phyloP scores from a whole-genome alignment of 2,329 filamentous ascomycete genomes.

The Pestalotiopsis sp. region DNA sequence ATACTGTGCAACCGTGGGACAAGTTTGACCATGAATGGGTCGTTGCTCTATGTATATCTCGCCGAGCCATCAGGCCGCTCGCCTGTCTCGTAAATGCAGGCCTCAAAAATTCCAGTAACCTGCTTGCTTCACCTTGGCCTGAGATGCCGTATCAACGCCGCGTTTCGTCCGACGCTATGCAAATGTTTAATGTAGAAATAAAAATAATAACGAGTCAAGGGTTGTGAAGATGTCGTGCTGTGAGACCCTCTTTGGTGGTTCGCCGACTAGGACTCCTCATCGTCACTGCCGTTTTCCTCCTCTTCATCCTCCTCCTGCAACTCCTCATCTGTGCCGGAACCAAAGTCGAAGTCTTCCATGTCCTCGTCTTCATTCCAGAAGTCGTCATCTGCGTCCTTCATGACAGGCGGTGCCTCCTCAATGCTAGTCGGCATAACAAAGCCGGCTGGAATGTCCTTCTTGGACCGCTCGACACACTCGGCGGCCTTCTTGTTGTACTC shows the following conservation, averaged over 20 bases:
- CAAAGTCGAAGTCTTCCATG: constrained; percentile 75
- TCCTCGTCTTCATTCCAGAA: constrained; percentile 81
- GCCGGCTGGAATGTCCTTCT: constrained; percentile 75
- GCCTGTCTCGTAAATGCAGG: background rate
- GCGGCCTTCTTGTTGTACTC: constrained; percentile 71
- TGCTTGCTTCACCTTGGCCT: background rate
- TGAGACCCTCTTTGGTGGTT: no score
- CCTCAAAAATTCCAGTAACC: background rate
- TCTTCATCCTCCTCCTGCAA: constrained; percentile 60
- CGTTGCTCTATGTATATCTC: background rate
- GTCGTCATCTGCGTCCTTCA: constrained; percentile 71
- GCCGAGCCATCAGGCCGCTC: background rate
- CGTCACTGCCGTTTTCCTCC: constrained; percentile 59
- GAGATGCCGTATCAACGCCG: constrained; percentile 24
- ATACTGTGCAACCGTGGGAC: background rate
- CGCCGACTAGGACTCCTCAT: constrained; percentile 31
- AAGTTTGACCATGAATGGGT: background rate
- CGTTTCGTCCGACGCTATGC: constrained; percentile 31
- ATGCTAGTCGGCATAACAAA: constrained; percentile 81
- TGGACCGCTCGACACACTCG: constrained; percentile 72
- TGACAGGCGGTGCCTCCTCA: constrained; percentile 63
- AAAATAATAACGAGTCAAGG: background rate
- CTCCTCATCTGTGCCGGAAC: constrained; percentile 61
- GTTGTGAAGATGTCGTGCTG: background rate
- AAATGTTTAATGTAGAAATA: constrained; percentile 20